Base-by-base conservation (phyloP, 163 green algal species). In the Botryococcus braunii region DNA sequence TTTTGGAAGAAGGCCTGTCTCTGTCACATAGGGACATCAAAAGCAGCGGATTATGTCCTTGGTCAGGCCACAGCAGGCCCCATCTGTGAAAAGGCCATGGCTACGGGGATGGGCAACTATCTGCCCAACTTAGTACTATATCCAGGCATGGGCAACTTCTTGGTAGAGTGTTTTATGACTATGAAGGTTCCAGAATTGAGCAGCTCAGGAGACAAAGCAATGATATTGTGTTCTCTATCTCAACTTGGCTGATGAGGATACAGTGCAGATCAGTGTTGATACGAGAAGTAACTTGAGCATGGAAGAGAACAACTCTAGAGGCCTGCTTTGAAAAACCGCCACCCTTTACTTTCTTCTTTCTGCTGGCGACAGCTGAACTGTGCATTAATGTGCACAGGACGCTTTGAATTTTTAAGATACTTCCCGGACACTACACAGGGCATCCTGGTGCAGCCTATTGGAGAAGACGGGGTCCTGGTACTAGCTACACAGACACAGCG, bases 111-210 rank as follows among this genome's bases (percentile, higher is more conserved):
- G 17, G 83, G 80, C 68, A 91, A 89, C 77, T 95, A 93, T 73
- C 77, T 95, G 32, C 83, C 89, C 48, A 95, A 95, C 70, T 76
- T 95, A 31, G 64, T 82, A 13, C 78, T 92, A 0, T 95, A 93
- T 68, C 89, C 87, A 62, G 85, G 85, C 83, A n/a, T n/a, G n/a
- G n/a, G n/a, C n/a, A n/a, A n/a, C n/a, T n/a, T n/a, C n/a, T n/a
- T n/a, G n/a, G n/a, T n/a, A n/a, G n/a, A n/a, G n/a, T n/a, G n/a
- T n/a, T n/a, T n/a, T n/a, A n/a, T n/a, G n/a, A n/a, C n/a, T n/a
- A n/a, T n/a, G n/a, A n/a, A n/a, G n/a, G n/a, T n/a, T n/a, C n/a
- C n/a, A n/a, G n/a, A n/a, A n/a, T n/a, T n/a, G n/a, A n/a, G n/a
- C n/a, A n/a, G n/a, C n/a, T n/a, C n/a, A n/a, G n/a, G n/a, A n/a